A percentile compares a stretch with the other conserved stretches of the same genome.
phyloP scores from a whole-genome alignment of 2,329 filamentous ascomycete genomes.

The Epichloe coenophiala region DNA sequence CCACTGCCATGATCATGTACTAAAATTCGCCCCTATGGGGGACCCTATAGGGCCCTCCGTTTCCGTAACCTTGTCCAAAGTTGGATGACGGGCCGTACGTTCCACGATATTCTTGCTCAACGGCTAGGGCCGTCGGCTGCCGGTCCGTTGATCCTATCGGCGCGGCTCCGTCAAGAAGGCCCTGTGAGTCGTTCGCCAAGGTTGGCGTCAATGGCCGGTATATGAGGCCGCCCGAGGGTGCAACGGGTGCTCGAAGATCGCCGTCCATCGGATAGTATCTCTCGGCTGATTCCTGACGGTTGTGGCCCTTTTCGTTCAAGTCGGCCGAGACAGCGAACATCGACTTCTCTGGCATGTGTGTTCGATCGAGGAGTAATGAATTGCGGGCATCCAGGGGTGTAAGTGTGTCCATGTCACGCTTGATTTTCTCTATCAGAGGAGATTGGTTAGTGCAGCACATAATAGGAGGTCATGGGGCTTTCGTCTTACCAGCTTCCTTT shows the following conservation, averaged over 20 bases:
- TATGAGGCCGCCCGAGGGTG: conserved; percentile 14
- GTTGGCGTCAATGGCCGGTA: conserved; percentile 26
- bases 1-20: not conserved
- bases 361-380: conserved; percentile 60
- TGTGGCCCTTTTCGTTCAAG: conserved; percentile 20
- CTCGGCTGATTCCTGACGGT: conserved; percentile 21
- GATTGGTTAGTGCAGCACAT: conserved; percentile 7
- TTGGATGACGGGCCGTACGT: conserved; percentile 9
- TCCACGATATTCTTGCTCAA: conserved; percentile 5
- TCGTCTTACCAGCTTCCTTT: conserved; percentile 71
- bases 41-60: not conserved
- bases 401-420: conserved; percentile 65
- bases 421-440: conserved; percentile 49
- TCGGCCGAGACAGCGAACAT: conserved; percentile 31
- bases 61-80: conserved; percentile 7
- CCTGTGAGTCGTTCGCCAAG: conserved; percentile 21
- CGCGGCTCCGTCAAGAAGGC: conserved; percentile 26
- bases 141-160: conserved; percentile 21
- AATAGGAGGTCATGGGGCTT: conserved; percentile 10
- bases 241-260: conserved; percentile 9
- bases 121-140: not conserved
- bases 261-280: conserved; percentile 15
- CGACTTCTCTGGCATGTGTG: conserved; percentile 21
- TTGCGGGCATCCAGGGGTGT: conserved; percentile 81
- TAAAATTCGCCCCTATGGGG: not conserved